Evolutionary conservation across 805 yeast species (phyloP).

Genomic region (Crinitomyces ghanaensis): DNA sequence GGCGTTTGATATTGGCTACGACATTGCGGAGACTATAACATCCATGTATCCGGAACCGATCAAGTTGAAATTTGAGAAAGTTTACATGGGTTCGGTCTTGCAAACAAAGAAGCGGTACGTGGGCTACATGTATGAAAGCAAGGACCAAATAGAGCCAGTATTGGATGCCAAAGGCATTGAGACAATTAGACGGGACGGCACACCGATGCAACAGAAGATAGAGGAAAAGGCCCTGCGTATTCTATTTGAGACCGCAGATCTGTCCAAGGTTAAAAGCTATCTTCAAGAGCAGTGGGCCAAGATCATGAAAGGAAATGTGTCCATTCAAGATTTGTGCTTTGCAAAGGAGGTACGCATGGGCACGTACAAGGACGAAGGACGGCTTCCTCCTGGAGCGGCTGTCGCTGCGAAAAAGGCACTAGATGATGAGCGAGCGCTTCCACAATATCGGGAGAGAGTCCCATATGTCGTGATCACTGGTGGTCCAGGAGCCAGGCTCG

Average conservation of each 20-base stretch:
- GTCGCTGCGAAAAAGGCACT: slow-evolving; percentile 54
- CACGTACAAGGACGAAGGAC: slow-evolving; percentile 56
- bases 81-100: slow-evolving; percentile 75
- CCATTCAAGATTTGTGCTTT: slow-evolving; percentile 78
- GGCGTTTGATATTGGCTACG: slow-evolving; percentile 66
- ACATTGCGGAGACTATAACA: slow-evolving; percentile 57
- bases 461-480: slow-evolving; percentile 73
- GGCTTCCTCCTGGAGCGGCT: slow-evolving; percentile 86
- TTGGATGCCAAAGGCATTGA: slow-evolving; percentile 97
- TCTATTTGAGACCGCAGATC: slow-evolving; percentile 60
- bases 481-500: slow-evolving; percentile 40
- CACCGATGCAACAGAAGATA: slow-evolving; percentile 80
- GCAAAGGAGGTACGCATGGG: slow-evolving; percentile 85
- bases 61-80: slow-evolving; percentile 79
- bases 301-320: slow-evolving; percentile 49
- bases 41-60: slow-evolving; percentile 67
- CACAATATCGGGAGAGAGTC: slow-evolving; percentile 81
- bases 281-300: slow-evolving; percentile 56
- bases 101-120: slow-evolving; percentile 85
- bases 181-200: slow-evolving; percentile 88
- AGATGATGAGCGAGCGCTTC: slow-evolving; percentile 61
- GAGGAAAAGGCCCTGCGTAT: slow-evolving; percentile 57
- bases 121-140: slow-evolving; percentile 64
- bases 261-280: slow-evolving; percentile 58
- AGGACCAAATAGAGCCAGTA: slow-evolving; percentile 42